These are phyloP conservation scores for Mycena epipterygia DNA, from an alignment of 768 basidiomycete genomes.

Conservation along the genomic window DNA sequence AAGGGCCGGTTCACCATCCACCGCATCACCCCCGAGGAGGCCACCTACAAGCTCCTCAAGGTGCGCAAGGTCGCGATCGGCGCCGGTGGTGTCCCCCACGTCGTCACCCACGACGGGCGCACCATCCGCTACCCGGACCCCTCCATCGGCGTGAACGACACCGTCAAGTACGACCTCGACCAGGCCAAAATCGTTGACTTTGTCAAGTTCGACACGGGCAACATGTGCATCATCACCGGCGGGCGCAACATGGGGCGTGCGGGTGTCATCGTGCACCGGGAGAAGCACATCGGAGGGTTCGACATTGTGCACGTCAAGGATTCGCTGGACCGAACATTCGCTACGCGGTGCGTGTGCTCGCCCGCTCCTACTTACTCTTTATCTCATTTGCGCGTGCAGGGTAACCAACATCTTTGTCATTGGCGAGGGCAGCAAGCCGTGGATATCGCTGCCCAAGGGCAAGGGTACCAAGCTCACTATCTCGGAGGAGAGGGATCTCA, in stretches of 20 bases:
- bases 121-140: constrained; percentile 99
- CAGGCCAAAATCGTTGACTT: constrained; percentile 93
- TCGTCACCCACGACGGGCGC: constrained; percentile 99
- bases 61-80: constrained; percentile 94
- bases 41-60: constrained; percentile 95
- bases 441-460: constrained; percentile 97
- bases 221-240: constrained; percentile 97
- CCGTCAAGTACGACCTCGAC: constrained; percentile 96
- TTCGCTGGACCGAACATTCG: constrained; percentile 94
- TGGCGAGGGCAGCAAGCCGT: constrained; percentile 95
- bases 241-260: constrained; percentile 99
- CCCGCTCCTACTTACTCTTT: neutral
- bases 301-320: constrained; percentile 99
- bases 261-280: constrained; percentile 95
- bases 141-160: constrained; percentile 94
- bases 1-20: constrained; percentile 99
- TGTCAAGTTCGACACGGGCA: constrained; percentile 97
- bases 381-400: constrained; percentile 55
- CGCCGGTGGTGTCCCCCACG: constrained; percentile 93
- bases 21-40: constrained; percentile 98
- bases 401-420: constrained; percentile 98
- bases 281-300: constrained; percentile 98
- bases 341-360: constrained; percentile 83
- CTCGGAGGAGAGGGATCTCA: constrained; percentile 94
- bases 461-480: constrained; percentile 99